A percentile compares a stretch with the other conserved stretches of the same genome.
These are phyloP conservation scores for Aspergillus asperescens DNA, from an alignment of 495 filamentous ascomycete species.

Conservation along the genomic window DNA sequence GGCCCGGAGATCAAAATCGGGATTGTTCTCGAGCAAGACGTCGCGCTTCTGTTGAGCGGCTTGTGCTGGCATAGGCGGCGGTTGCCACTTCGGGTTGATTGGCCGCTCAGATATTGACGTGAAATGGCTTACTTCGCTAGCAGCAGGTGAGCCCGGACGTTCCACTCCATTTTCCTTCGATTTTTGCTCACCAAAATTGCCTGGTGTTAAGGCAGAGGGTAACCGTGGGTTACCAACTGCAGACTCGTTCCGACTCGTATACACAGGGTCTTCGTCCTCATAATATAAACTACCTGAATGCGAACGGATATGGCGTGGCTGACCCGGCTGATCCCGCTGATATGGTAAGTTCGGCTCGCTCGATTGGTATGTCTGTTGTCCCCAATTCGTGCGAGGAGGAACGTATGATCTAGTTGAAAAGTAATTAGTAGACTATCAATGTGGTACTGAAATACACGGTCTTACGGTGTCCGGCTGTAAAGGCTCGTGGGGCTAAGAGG, in stretches of 20 bases:
- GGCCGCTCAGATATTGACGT: constrained; percentile 80
- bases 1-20: constrained; percentile 61
- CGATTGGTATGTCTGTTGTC: neutral
- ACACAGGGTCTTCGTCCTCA: constrained; percentile 91
- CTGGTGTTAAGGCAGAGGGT: constrained; percentile 35
- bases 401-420: constrained; percentile 51
- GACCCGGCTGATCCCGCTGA: constrained; percentile 1
- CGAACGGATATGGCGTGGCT: constrained; percentile 33
- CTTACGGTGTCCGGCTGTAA: constrained; percentile 74
- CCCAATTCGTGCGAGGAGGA: constrained; percentile 54
- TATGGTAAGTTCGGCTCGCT: constrained; percentile 10
- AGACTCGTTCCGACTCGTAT: constrained; percentile 48
- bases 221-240: constrained; percentile 19
- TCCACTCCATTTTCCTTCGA: constrained; percentile 55
- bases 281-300: constrained; percentile 61
- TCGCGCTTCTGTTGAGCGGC: constrained; percentile 50
- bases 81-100: constrained; percentile 81
- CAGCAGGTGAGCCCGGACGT: constrained; percentile 66
- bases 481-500: constrained; percentile 55
- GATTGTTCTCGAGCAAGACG: constrained; percentile 61
- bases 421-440: constrained; percentile 24
- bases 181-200: constrained; percentile 34
- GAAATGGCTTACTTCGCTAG: constrained; percentile 72
- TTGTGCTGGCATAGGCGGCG: constrained; percentile 36
- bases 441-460: constrained; percentile 14